These are phyloP conservation scores for Chaetomidium leptoderma DNA, from an alignment of 495 filamentous ascomycete species.

Conservation along the genomic window DNA sequence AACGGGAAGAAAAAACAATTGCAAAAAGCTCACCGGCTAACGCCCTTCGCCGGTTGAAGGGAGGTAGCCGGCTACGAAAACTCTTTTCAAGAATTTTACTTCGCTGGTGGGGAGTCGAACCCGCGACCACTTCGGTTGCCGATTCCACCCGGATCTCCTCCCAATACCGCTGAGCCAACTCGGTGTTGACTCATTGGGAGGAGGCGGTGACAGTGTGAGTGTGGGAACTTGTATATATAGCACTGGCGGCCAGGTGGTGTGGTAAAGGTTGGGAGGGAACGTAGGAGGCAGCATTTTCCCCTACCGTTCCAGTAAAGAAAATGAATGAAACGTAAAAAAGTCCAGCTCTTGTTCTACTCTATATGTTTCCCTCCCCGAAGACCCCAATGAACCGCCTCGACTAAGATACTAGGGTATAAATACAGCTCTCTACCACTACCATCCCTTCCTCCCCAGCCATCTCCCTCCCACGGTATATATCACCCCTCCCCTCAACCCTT, in stretches of 20 bases:
- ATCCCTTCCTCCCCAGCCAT: not conserved
- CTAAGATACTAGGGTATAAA: too few relatives aligned
- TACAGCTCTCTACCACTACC: not conserved
- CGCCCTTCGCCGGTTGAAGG: not conserved
- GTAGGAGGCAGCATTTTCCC: too few relatives aligned
- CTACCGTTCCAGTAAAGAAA: too few relatives aligned
- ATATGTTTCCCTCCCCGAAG: too few relatives aligned
- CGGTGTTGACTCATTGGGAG: not conserved
- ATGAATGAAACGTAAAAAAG: too few relatives aligned
- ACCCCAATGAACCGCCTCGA: too few relatives aligned
- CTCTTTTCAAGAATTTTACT: not conserved
- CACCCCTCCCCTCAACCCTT: constrained; percentile 1
- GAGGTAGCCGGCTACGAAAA: not conserved
- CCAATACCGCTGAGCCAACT: not conserved
- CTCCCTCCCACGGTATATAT: not conserved
- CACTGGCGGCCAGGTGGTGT: not conserved
- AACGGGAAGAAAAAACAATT: too few relatives aligned
- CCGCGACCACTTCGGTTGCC: not conserved
- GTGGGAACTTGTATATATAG: too few relatives aligned
- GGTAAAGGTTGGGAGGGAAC: not conserved
- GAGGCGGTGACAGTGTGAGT: too few relatives aligned
- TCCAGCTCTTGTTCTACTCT: too few relatives aligned
- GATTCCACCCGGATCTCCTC: too few relatives aligned
- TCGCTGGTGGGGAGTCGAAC: not conserved
- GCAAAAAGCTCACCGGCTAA: too few relatives aligned